A percentile compares a stretch with the other conserved stretches of the same genome.
These are phyloP conservation scores for Hordeum marinum DNA, from an alignment of 176 grass and related monocot species.

Conservation along the genomic window DNA sequence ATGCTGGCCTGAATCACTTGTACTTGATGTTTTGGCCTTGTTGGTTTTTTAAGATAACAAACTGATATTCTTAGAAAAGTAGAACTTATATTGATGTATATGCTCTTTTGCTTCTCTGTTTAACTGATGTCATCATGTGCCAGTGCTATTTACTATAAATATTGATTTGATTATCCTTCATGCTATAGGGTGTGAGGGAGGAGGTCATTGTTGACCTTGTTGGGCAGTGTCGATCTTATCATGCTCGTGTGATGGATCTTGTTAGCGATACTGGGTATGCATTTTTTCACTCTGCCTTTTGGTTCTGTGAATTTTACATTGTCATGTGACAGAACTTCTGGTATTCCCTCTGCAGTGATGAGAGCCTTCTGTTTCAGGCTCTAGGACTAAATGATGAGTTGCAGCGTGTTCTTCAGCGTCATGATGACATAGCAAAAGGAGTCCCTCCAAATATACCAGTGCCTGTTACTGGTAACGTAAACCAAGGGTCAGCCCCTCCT, in stretches of 20 bases:
- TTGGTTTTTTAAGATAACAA: neutral
- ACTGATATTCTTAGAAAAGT: neutral
- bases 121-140: neutral
- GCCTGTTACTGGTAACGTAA: slow-evolving; percentile 36
- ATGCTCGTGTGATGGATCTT: slow-evolving; percentile 76
- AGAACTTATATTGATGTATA: neutral
- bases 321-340: neutral
- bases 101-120: neutral
- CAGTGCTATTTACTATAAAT: neutral
- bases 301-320: neutral
- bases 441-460: slow-evolving; percentile 24
- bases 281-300: slow-evolving; percentile 6
- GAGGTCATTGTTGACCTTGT: slow-evolving; percentile 91
- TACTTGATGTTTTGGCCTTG: neutral
- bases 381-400: slow-evolving; percentile 90
- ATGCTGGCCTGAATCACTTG: neutral
- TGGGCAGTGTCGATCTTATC: slow-evolving; percentile 82
- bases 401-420: slow-evolving; percentile 83
- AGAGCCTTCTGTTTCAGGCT: slow-evolving; percentile 81
- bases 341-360: slow-evolving; percentile 66
- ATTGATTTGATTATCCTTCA: slow-evolving; percentile 21
- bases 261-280: slow-evolving; percentile 79
- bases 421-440: slow-evolving; percentile 77
- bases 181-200: slow-evolving; percentile 73
- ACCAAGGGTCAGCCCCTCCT: slow-evolving; percentile 40